Conservation (phyloP, 768 basidiomycete species). For the Auriscalpium microsporum region DNA sequence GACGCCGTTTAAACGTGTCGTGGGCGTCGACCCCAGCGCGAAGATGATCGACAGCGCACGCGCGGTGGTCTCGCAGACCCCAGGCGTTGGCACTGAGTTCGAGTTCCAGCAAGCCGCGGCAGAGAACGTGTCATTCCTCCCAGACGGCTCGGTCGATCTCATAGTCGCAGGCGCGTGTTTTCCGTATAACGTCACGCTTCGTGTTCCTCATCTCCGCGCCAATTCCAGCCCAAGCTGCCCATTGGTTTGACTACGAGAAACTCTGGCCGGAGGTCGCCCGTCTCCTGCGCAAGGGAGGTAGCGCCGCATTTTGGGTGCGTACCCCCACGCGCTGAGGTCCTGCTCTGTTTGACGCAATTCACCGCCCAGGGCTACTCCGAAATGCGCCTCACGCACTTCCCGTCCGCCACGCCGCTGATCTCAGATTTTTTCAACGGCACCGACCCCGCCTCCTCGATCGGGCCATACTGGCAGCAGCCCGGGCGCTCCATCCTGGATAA, state of each 20-base stretch:
- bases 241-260: conserved; percentile 73
- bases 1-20: conserved; percentile 45
- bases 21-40: conserved; percentile 68
- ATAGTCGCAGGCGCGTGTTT: conserved; percentile 50
- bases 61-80: conserved; percentile 32
- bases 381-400: conserved; percentile 56
- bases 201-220: background rate
- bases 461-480: conserved; percentile 74
- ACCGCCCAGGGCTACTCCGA: conserved; percentile 44
- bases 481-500: conserved; percentile 69
- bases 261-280: conserved; percentile 63
- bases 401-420: conserved; percentile 49
- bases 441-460: conserved; percentile 46
- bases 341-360: background rate
- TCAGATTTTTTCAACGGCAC: conserved; percentile 54
- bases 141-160: conserved; percentile 52
- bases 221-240: conserved; percentile 61
- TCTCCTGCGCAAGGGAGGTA: conserved; percentile 53
- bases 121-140: conserved; percentile 45
- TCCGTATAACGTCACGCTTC: background rate
- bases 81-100: conserved; percentile 24
- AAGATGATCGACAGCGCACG: conserved; percentile 50
- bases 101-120: conserved; percentile 34
- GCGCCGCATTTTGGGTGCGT: conserved; percentile 66
- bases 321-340: background rate